Evolutionary conservation across 176 grass and related monocot genomes (phyloP).

Genomic region (Saccharum officinarum): DNA sequence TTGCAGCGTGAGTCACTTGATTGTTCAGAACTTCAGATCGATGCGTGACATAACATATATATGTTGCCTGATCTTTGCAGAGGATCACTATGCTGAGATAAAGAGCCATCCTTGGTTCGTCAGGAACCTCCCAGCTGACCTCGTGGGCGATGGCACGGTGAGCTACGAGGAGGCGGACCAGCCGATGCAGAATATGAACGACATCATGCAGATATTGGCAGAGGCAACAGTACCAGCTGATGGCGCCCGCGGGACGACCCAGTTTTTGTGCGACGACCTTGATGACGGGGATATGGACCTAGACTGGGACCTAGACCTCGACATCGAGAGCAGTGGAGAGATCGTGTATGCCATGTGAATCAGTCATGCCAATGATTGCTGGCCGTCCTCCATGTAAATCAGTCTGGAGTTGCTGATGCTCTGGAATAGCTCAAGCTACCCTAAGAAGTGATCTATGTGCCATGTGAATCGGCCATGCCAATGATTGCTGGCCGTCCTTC

Average conservation of each 20-base stretch:
- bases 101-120: constrained; percentile 69
- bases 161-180: constrained; percentile 74
- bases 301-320: constrained; percentile 43
- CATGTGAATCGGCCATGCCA: no score
- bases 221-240: constrained; percentile 63
- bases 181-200: constrained; percentile 71
- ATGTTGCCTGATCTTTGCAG: constrained; percentile 27
- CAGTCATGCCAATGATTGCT: background rate
- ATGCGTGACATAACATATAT: background rate
- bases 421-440: background rate
- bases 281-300: constrained; percentile 58
- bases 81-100: constrained; percentile 90
- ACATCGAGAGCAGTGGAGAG: constrained; percentile 67
- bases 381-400: constrained; percentile 3
- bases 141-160: constrained; percentile 55
- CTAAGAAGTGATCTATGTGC: background rate
- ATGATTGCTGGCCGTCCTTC: no score
- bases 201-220: constrained; percentile 78
- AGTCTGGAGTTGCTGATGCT: background rate
- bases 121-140: constrained; percentile 66
- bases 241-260: constrained; percentile 32
- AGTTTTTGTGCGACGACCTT: constrained; percentile 31
- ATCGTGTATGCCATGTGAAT: constrained; percentile 58
- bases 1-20: background rate
- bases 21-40: constrained; percentile 1